Evolutionary conservation across 179 eudicot species (phyloP).

Genomic region (Corrigiola litoralis): DNA sequence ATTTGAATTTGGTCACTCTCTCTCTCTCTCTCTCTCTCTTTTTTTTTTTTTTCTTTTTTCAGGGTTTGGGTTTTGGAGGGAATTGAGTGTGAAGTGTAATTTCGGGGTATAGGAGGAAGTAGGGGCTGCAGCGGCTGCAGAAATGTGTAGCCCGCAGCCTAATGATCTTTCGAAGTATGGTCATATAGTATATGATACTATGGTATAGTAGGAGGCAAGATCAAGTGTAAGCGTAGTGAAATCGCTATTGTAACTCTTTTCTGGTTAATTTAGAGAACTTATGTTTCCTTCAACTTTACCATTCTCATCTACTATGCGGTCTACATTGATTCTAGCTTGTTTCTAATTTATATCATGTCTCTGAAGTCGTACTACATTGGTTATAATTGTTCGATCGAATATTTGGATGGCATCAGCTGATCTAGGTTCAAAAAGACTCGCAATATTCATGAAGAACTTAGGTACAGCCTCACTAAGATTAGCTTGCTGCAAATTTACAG

Average conservation of each 20-base stretch:
- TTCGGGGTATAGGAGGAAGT: slow-evolving; percentile 6
- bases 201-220: background rate
- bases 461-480: no score
- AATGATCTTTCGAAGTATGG: slow-evolving; percentile 20
- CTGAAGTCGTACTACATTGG: background rate
- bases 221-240: background rate
- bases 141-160: slow-evolving; percentile 39
- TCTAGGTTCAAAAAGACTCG: no score
- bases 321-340: background rate
- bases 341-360: no score
- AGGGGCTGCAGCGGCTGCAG: slow-evolving; percentile 34
- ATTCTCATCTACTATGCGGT: background rate
- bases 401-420: background rate
- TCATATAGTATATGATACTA: slow-evolving; percentile 7
- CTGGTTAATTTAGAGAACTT: background rate
- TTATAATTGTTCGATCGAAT: background rate
- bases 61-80: slow-evolving; percentile 2
- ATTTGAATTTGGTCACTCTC: slow-evolving; percentile 7
- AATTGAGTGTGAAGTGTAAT: background rate
- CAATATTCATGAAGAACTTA: no score
- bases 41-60: background rate
- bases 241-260: slow-evolving; percentile 12
- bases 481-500: background rate
- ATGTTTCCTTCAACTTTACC: background rate
- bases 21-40: no score